Evolutionary conservation across 768 basidiomycete species (phyloP), one percentile per base, ranked within the genome.

Genomic region (Neoboletus magnificus): DNA sequence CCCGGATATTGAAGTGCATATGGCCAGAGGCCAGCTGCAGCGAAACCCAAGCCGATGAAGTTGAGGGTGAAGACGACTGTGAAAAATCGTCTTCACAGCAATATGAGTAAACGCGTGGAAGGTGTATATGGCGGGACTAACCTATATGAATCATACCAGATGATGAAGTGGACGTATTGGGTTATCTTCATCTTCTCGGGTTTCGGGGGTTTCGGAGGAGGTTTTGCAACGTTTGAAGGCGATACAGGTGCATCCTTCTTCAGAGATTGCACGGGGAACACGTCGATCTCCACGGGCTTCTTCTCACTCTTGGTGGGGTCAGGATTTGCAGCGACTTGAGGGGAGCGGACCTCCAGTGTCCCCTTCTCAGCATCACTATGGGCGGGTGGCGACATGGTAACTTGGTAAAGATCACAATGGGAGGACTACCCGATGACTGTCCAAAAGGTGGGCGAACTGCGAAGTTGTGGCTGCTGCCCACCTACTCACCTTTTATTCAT

Each of bases 71-170:
- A 75, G 16, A 82, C 73, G 52, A 88, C 68, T 0, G 80, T 81
- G 69, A 86, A 92, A 56, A 92, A 87, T 72, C 90, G 91, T 46
- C 89, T 89, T 49, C 15, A 55, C 27, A 44, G 44, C 41, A 50
- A 51, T 22, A 29, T 66, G 35, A 65, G 50, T 44, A 33, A 53
- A 10, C 9, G 3, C 15, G 18, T 25, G 7, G 27, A 39, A 42
- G 12, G 27, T 23, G n/a, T 12, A 23, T 16, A 22, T 16, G 15
- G 12, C 29, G 22, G 45, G 5, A 59, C 77, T 9, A 55, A 85
- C 89, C 87, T 77, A 64, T 92, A 91, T 0, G 84, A 85, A 62
- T 92, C 88, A 70, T 85, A 91, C 89, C 89, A 91, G 25, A 90
- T 69, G 53, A 78, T 78, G 67, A 84, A 83, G 45, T 77, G 67